phyloP scores from a whole-genome alignment of 306 rosid genomes.

The Astragalus membranaceus region DNA sequence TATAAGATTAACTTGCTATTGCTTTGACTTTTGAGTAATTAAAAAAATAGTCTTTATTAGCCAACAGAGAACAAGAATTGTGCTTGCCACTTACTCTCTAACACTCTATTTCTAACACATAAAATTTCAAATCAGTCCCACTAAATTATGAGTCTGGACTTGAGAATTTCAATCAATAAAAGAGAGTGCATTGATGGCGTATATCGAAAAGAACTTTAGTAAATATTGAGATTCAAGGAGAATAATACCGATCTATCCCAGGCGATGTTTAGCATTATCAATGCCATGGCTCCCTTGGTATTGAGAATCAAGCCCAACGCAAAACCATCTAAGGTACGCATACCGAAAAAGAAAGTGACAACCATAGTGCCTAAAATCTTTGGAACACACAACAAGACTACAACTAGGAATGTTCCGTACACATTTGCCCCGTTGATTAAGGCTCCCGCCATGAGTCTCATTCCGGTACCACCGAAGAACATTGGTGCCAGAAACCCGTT shows the following conservation, averaged over 20 bases:
- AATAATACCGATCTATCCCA: constrained; percentile 22
- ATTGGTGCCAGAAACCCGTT: constrained; percentile 14
- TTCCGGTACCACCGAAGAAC: constrained; percentile 22
- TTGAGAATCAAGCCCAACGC: constrained; percentile 37
- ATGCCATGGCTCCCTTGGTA: constrained; percentile 35
- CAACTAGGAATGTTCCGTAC: not conserved
- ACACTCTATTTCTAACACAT: too few species aligned
- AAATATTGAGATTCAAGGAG: too few species aligned
- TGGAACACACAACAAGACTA: constrained; percentile 9
- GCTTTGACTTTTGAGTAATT: not conserved
- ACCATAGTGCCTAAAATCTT: constrained; percentile 31
- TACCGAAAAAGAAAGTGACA: constrained; percentile 13
- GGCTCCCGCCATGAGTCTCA: not conserved
- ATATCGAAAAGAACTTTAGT: too few species aligned
- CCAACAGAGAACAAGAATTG: too few species aligned
- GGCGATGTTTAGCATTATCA: constrained; percentile 28
- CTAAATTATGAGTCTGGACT: too few species aligned
- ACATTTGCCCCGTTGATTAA: not conserved
- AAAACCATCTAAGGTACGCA: constrained; percentile 12
- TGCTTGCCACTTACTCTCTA: too few species aligned
- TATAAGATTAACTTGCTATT: not conserved
- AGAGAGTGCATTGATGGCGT: too few species aligned
- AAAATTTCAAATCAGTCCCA: too few species aligned
- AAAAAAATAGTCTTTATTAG: not conserved
- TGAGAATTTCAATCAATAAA: too few species aligned